Base-by-base conservation (phyloP, 768 basidiomycete genomes). In the Leccinellum rugosiceps region DNA sequence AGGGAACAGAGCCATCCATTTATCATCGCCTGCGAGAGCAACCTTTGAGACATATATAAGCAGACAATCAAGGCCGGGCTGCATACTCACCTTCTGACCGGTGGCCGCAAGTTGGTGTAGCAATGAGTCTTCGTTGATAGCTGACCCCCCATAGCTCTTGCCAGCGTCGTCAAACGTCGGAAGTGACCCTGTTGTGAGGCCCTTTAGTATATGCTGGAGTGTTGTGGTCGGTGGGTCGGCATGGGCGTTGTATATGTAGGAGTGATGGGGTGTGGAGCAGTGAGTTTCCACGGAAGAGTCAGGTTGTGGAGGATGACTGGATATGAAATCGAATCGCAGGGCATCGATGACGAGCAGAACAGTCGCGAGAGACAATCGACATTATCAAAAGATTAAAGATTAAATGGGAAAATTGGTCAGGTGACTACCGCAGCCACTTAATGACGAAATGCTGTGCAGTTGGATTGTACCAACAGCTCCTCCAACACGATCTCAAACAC, bases 161-260 rank as follows among this genome's bases (percentile, higher is more conserved):
- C 94, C 93, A n/a, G 90, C 80, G 67, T 98, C 96, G 41, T 98
- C 83, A 67, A 99, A 98, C 0, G 96, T 98, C 0, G 96, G 95
- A 9, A 99, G 75, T 0, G n/a, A n/a, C n/a, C n/a, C n/a, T n/a
- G n/a, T n/a, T n/a, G n/a, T n/a, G 94, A 94, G 8, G 0, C 87
- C 97, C 66, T 99, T 99, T 63, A n/a, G n/a, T n/a, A 99, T 86
- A 2, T 96, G 83, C 70, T 98, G 97, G 38, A 98, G 80, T 0
- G 96, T 98, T 0, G 93, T 85, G 0, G 97, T 99, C 0, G 97
- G 97, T 1, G 97, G 96, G 66, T 99, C 96, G 4, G 94, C 85
- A 72, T 91, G 87, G 2, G 92, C 80, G 67, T 98, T 90, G 72
- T 92, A 94, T 45, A 98, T 77, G 71, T n/a, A n/a, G n/a, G n/a